A percentile compares a stretch with the other conserved stretches of the same genome.
These are phyloP conservation scores for Adansonia rubrostipa DNA, from an alignment of 441 rosid genomes.

Conservation along the genomic window DNA sequence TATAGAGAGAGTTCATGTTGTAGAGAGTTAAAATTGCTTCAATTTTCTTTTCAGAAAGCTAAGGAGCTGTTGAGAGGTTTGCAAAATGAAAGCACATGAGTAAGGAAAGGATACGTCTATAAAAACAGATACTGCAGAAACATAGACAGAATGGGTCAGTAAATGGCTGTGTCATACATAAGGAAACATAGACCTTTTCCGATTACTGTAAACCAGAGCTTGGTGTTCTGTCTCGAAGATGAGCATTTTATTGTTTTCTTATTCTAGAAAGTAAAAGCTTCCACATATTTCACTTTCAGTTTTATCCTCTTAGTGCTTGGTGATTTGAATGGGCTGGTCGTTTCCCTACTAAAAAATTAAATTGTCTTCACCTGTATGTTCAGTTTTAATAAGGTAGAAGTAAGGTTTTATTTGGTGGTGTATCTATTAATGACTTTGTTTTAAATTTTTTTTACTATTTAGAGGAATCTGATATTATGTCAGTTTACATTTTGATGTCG, in stretches of 20 bases:
- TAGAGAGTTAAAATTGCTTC: background rate
- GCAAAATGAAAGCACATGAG: conserved; percentile 20
- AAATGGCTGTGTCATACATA: background rate
- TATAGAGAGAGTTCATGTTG: background rate
- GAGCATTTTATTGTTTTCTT: background rate
- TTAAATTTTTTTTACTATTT: background rate
- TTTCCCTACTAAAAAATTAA: background rate
- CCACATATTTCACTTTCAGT: background rate
- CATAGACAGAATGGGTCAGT: background rate
- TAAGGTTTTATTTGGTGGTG: background rate
- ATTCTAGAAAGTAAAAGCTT: conserved; percentile 8
- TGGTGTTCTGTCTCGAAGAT: background rate
- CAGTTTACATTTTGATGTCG: background rate
- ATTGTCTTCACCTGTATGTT: conserved; percentile 14
- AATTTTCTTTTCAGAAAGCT: conserved; percentile 17
- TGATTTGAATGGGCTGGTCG: conserved; percentile 7
- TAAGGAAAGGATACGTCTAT: background rate
- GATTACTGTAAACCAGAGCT: background rate
- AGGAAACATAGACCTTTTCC: background rate
- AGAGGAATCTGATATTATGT: background rate
- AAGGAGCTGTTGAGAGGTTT: background rate
- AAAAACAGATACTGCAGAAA: background rate
- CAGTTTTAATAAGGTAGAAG: background rate
- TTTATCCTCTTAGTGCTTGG: background rate
- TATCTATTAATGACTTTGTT: conserved; percentile 1